Percentiles rank a stretch among this genome's conserved stretches.
phyloP scores from a whole-genome alignment of 805 yeast genomes.

The Diddensiella santjacobensis region DNA sequence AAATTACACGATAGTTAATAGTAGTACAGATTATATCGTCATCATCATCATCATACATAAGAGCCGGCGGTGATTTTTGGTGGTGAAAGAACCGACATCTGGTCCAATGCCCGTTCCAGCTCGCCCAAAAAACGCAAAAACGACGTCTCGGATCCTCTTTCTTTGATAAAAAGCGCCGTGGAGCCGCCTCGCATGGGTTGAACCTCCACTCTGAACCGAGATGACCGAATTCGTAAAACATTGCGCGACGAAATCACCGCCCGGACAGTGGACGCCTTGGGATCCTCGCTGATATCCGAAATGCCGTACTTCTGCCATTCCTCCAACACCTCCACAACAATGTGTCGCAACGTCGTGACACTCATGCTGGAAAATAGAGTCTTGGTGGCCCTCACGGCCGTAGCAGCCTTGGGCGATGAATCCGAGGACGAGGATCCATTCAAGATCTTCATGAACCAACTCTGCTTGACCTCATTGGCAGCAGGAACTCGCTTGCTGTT shows the following conservation, averaged over 20 bases:
- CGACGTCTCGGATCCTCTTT: constrained; percentile 30
- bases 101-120: constrained; percentile 29
- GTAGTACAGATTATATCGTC: neutral
- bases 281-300: constrained; percentile 28
- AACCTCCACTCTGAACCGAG: constrained; percentile 28
- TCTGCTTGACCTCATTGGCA: constrained; percentile 31
- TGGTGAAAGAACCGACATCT: constrained; percentile 14
- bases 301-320: constrained; percentile 39
- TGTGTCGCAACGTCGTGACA: constrained; percentile 29
- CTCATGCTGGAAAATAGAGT: constrained; percentile 28
- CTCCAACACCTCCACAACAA: constrained; percentile 30
- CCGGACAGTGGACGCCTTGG: constrained; percentile 26
- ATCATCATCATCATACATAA: neutral
- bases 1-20: too few relatives aligned
- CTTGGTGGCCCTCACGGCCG: constrained; percentile 17
- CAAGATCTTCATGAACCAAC: constrained; percentile 37
- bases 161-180: constrained; percentile 25
- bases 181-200: constrained; percentile 20
- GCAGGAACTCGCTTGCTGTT: neutral
- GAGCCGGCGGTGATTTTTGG: neutral
- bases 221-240: constrained; percentile 32
- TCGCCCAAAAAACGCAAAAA: constrained; percentile 30
- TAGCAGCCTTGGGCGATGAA: constrained; percentile 7
- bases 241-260: constrained; percentile 34
- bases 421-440: constrained; percentile 3